Evolutionary conservation across 1,284 basidiomycete genomes (phyloP), one percentile per base, ranked within the genome.

Genomic region (Ganoderma resinaceum): DNA sequence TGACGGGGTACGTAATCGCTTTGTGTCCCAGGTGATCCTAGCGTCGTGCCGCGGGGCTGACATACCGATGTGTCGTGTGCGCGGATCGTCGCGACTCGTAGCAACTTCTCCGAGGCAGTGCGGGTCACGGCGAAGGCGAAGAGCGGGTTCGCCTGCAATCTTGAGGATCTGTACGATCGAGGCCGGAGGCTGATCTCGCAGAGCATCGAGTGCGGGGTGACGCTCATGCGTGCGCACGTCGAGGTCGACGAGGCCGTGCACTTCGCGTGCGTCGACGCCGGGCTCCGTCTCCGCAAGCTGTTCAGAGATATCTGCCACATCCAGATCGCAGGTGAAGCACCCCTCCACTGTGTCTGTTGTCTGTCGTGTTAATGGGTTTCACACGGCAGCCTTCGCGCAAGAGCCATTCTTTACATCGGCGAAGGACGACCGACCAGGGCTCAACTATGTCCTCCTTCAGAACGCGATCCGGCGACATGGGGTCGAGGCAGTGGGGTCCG

Each of bases 201-300:
- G 73, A 89, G 88, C 74, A 79, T 90, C 62, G 83, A 85, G 73
- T 83, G 83, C 66, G 88, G 89, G 18, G 88, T 89, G 42, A 90
- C 89, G 23, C 80, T 81, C 23, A 90, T 89, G 84, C 85, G 87
- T 33, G 88, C 89, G n/a, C 87, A 89, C 76, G 87, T 91, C 62
- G 89, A 91, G 78, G 84, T 90, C 18, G 89, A 91, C 74, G 78
- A 74, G 2, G 81, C 82, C n/a, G 86, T 89, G 16, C 77, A 81
- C 38, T 81, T 85, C 68, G 75, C 77, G 33, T 89, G 88, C 73
- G 77, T 91, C 42, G 81, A 87, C 57, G 81, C 81, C 3, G 88
- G 85, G 31, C 78, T 87, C 63, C 78, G 78, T 65, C 78, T 91
- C 49, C 83, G 83, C 73, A 76, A 82, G 20, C 82, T 84, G 29